Base-by-base conservation (phyloP, 768 basidiomycete genomes). In the Phlebiopsis flavidoalba region DNA sequence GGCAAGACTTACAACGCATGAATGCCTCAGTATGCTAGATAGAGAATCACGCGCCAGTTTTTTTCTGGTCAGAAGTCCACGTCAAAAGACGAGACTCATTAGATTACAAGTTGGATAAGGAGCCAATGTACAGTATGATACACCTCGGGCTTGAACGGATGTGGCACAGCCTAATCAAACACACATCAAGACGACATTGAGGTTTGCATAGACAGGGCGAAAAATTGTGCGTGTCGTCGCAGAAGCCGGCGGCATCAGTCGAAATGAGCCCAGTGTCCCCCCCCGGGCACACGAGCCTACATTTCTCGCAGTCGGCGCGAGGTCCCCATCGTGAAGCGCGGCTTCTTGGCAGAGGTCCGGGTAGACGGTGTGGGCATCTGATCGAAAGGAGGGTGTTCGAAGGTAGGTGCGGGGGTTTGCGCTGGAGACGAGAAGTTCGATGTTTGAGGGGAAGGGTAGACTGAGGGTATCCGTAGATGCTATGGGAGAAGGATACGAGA, bases 241-340 rank as follows among this genome's bases (percentile, higher is more conserved):
- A 17, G 40, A 17, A 12, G 17, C 40, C 40, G 40, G 12, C 40
- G 17, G 40, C 17, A 8, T 73, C 59, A 86, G 65, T 83, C 80
- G 62, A 86, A 77, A 73, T 91, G 89, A 72, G 85, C 82, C 73
- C 80, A 89, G 67, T 91, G 89, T n/a, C n/a, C n/a, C n/a, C n/a
- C n/a, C 3, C 89, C 89, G 68, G 85, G 86, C 0, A 88, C 80
- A 5, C 80, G 66, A 81, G 71, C 48, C 79, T 76, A 70, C 88
- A 89, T 61, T 87, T 88, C 53, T 84, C 73, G 66, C 87, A 89
- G 67, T 86, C 88, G 3, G 80, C 75, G 11, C 87, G 80, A 3
- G 87, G 88, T 31, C 87, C n/a, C 87, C 87, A 89, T 89, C 59
- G 82, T 84, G 61, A 88, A 79, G 4, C 83, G 77, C 62, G 79